Conservation (phyloP, 495 filamentous ascomycete species). For the Penicillium parvum region DNA sequence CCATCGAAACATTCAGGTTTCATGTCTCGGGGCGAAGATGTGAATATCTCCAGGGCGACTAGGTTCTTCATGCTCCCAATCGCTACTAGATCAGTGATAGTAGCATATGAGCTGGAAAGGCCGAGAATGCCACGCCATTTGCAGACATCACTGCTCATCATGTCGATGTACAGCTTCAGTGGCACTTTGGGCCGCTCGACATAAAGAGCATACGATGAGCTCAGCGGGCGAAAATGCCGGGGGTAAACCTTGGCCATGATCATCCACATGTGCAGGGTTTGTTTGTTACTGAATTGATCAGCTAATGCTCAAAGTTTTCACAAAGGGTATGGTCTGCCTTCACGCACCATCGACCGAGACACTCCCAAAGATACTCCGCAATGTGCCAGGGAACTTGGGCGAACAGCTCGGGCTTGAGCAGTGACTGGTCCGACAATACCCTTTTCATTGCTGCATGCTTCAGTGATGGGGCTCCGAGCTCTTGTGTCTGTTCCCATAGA, state of each 20-base stretch:
- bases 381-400: conserved; percentile 33
- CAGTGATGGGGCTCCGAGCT: conserved; percentile 26
- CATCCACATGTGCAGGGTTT: conserved; percentile 41
- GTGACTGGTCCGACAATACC: conserved; percentile 30
- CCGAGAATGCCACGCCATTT: conserved; percentile 33
- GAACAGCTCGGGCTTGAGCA: conserved; percentile 24
- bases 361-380: conserved; percentile 39
- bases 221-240: conserved; percentile 20
- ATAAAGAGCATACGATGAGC: conserved; percentile 21
- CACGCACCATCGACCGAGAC: conserved; percentile 28
- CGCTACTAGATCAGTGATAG: conserved; percentile 30
- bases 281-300: conserved; percentile 26
- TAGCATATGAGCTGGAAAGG: conserved; percentile 21
- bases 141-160: conserved; percentile 25
- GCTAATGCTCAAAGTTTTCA: conserved; percentile 1
- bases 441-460: conserved; percentile 31
- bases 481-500: conserved; percentile 16
- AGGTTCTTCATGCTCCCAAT: conserved; percentile 34
- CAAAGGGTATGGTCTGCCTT: not conserved
- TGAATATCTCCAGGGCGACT: conserved; percentile 34
- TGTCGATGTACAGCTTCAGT: conserved; percentile 30
- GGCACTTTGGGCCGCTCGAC: conserved; percentile 21
- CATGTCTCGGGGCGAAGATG: not conserved
- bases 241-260: conserved; percentile 36
- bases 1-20: not conserved